Conservation (phyloP, 768 basidiomycete species). For the Fibroporia radiculosa region DNA sequence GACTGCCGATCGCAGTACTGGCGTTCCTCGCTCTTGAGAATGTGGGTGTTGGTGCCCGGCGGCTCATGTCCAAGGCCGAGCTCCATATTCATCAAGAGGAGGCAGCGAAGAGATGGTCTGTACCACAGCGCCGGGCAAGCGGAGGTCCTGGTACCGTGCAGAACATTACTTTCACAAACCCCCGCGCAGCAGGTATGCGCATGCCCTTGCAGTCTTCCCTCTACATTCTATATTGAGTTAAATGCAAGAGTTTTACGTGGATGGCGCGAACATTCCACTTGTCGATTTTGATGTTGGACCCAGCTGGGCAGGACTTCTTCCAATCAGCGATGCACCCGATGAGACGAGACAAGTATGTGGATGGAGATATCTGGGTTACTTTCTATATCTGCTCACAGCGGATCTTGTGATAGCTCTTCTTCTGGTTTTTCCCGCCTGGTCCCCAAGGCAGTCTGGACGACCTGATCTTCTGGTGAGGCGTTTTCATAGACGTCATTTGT, state of each 20-base stretch:
- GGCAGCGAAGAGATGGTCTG: slow-evolving; percentile 36
- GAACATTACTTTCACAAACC: slow-evolving; percentile 68
- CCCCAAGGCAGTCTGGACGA: slow-evolving; percentile 66
- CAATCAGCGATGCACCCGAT: slow-evolving; percentile 50
- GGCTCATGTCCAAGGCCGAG: slow-evolving; percentile 28
- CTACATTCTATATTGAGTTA: background rate
- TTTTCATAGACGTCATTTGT: background rate
- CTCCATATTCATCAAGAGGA: slow-evolving; percentile 37
- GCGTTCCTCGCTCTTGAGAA: background rate
- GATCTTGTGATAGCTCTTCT: slow-evolving; percentile 49
- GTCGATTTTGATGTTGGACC: slow-evolving; percentile 71
- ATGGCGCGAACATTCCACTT: slow-evolving; percentile 56
- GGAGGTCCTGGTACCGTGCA: slow-evolving; percentile 25
- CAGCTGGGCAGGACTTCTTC: slow-evolving; percentile 68
- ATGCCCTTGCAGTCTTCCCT: background rate
- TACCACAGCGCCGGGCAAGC: slow-evolving; percentile 9
- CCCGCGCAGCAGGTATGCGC: slow-evolving; percentile 48
- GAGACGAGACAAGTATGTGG: slow-evolving; percentile 57
- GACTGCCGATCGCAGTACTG: background rate
- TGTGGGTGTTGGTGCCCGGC: slow-evolving; percentile 6
- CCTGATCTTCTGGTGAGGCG: slow-evolving; percentile 59
- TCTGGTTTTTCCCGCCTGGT: slow-evolving; percentile 81
- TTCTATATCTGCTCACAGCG: background rate
- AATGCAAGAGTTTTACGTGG: slow-evolving; percentile 56
- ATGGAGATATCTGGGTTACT: background rate